Base-by-base conservation (phyloP, 495 filamentous ascomycete species). In the Cudoniella acicularis region DNA sequence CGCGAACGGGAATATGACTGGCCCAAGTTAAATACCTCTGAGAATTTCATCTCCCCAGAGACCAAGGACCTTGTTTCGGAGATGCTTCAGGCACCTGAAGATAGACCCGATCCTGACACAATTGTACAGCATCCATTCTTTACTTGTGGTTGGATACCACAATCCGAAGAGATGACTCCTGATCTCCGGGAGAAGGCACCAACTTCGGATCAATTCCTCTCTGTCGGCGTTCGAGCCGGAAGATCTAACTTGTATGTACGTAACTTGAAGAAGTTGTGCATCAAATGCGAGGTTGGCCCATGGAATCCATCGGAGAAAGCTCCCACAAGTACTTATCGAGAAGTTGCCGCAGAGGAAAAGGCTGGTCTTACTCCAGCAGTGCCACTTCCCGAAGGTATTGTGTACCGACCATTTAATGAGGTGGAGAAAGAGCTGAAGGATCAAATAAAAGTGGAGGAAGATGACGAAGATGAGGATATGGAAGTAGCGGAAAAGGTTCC, bases 61-160 rank as follows among this genome's bases (percentile, higher is more conserved):
- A 89, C 87, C n/a, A 95, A 92, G 56, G 84, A 87, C 45, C 75
- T 95, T 11, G 91, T 96, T 10, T 83, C 83, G 53, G 80, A 77
- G 10, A 87, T 94, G 67, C 76, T 96, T 21, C 77, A 90, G 56
- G 83, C 89, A 17, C 88, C 91, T 10, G 81, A 90, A 47, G 72
- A 81, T 66, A 80, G 91, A 22, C 90, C 90, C 1, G 85, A 88
- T 52, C 84, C 90, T 0, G 91, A 95, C 64, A 83, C 85, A 6
- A 88, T 94, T 67, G 89, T 92, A 13, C 84, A 90, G 53, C 91
- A 94, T 68, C 74, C 81, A 11, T 96, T 94, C 69, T 94, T 96
- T 72, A 83, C 82, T 47, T 73, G 76, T 10, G 84, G 84, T 1
- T 85, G 79, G 66, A 73, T 87, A 64, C 83, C 84, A 1, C 64